Evolutionary conservation across 1,139 yeast species (phyloP).

Genomic region (Meyerozyma elateridarum): DNA sequence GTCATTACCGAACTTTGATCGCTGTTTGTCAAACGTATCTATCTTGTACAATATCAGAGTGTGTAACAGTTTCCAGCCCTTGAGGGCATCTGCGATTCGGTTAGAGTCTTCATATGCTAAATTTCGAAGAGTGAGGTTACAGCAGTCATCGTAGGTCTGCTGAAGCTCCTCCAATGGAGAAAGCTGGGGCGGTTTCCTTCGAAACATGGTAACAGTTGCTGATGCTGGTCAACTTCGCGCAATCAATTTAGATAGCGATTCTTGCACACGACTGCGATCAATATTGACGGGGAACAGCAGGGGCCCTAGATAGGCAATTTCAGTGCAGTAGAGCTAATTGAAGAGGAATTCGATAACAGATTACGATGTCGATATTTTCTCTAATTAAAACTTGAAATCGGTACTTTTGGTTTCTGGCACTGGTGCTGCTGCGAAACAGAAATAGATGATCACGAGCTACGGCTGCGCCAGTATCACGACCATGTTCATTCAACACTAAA

Average conservation of each 20-base stretch:
- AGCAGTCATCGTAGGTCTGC: slow-evolving; percentile 57
- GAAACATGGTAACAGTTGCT: slow-evolving; percentile 33
- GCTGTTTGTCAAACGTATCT: slow-evolving; percentile 47
- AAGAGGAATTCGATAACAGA: too few species aligned
- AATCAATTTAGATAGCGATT: not conserved
- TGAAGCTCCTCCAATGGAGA: slow-evolving; percentile 52
- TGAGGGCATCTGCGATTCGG: slow-evolving; percentile 50
- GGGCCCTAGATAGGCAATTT: too few species aligned
- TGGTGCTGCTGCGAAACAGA: too few species aligned
- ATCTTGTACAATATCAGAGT: slow-evolving; percentile 54
- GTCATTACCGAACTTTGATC: slow-evolving; percentile 32
- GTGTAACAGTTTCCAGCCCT: slow-evolving; percentile 69
- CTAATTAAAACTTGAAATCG: not conserved
- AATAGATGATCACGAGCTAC: too few species aligned
- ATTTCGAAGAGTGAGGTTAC: slow-evolving; percentile 53
- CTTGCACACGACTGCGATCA: slow-evolving; percentile 1
- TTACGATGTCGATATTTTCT: not conserved
- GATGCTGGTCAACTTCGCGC: slow-evolving; percentile 2
- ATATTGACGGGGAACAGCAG: too few species aligned
- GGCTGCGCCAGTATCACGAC: too few species aligned
- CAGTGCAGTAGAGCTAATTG: too few species aligned
- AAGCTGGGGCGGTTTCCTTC: slow-evolving; percentile 54
- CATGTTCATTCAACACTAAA: too few species aligned
- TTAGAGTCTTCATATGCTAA: slow-evolving; percentile 53
- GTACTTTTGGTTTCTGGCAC: too few species aligned